A percentile compares a stretch with the other conserved stretches of the same genome.
phyloP scores from a whole-genome alignment of 192 early-diverging fungal genomes.

The Rhizophagus prolifer region DNA sequence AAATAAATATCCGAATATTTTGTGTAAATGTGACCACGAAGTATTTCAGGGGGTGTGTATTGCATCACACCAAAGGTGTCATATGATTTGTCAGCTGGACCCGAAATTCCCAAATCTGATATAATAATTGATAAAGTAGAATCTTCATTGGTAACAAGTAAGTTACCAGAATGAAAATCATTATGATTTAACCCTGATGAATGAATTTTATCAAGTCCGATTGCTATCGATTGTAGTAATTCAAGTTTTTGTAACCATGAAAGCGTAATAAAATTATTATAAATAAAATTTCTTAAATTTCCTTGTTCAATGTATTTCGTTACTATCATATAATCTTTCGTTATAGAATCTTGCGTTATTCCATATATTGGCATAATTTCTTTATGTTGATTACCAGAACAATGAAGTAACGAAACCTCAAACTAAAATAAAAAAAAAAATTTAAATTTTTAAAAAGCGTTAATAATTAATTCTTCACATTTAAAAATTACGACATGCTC shows the following conservation, averaged over 20 bases:
- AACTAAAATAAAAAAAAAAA: not conserved
- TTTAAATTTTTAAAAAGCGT: too few relatives aligned
- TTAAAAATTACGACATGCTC: not conserved
- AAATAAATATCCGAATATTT: constrained; percentile 10
- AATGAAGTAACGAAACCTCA: not conserved
- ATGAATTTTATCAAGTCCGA: not conserved
- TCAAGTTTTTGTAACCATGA: constrained; percentile 19
- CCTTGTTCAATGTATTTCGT: not conserved
- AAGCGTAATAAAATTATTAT: not conserved
- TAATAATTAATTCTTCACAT: too few relatives aligned
- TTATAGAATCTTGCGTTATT: constrained; percentile 16
- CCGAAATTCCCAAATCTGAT: constrained; percentile 1
- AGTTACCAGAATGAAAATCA: constrained; percentile 12
- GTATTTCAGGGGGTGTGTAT: constrained; percentile 15
- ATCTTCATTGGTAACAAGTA: not conserved
- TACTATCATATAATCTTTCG: constrained; percentile 22
- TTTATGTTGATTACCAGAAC: not conserved
- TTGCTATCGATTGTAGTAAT: not conserved
- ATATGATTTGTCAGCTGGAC: constrained; percentile 1
- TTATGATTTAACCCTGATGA: constrained; percentile 5
- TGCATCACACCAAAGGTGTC: not conserved
- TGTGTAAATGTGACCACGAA: not conserved
- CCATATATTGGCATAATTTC: constrained; percentile 18
- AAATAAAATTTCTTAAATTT: not conserved
- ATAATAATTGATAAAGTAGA: not conserved